phyloP scores from a whole-genome alignment of 768 basidiomycete genomes.

The Russula olivacea region DNA sequence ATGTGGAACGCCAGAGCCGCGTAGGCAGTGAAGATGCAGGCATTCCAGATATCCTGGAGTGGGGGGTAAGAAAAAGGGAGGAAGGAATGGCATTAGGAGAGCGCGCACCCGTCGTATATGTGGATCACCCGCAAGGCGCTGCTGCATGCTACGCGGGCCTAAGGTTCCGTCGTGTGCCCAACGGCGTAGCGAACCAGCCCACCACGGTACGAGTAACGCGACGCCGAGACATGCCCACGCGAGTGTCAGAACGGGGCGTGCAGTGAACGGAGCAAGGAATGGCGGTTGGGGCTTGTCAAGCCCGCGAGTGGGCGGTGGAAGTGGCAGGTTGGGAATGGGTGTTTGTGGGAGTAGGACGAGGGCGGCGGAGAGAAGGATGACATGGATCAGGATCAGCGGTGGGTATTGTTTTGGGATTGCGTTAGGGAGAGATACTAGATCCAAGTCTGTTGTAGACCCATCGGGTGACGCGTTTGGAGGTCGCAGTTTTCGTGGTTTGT shows the following conservation, averaged over 20 bases:
- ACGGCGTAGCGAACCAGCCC: constrained; percentile 58
- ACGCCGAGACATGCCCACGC: constrained; percentile 52
- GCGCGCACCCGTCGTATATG: constrained; percentile 36
- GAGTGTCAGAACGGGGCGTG: constrained; percentile 52
- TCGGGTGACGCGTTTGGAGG: neutral
- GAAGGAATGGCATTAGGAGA: neutral
- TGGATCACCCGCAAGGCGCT: constrained; percentile 35
- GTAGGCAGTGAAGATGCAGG: constrained; percentile 48
- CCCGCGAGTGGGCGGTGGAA: constrained; percentile 17
- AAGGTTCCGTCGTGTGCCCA: constrained; percentile 49
- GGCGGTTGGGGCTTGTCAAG: constrained; percentile 62
- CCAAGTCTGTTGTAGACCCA: neutral
- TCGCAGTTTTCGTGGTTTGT: neutral
- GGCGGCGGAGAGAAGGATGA: constrained; percentile 13
- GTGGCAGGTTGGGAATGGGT: constrained; percentile 9
- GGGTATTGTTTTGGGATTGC: constrained; percentile 16
- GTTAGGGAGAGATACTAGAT: constrained; percentile 10
- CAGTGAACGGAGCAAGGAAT: constrained; percentile 62
- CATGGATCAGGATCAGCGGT: constrained; percentile 14
- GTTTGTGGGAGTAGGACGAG: constrained; percentile 16
- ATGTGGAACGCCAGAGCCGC: constrained; percentile 44
- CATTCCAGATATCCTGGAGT: constrained; percentile 45
- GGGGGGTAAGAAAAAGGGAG: constrained; percentile 9
- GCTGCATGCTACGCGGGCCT: constrained; percentile 41
- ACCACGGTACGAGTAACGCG: constrained; percentile 56